These are phyloP conservation scores for Plantago major DNA, from an alignment of 257 asterid species.

Conservation along the genomic window DNA sequence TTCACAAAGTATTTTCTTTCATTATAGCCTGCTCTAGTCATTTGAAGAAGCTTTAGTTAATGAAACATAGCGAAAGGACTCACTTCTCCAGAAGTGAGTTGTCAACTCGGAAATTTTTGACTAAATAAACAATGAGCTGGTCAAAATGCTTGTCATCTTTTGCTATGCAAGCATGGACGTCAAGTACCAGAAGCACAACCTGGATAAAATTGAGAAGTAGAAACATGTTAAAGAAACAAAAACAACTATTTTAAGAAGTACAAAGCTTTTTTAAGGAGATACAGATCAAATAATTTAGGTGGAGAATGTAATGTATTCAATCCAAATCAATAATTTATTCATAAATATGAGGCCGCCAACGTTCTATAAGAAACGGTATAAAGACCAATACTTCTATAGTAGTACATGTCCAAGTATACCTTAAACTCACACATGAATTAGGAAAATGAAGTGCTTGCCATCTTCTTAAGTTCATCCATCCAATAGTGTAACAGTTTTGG, in stretches of 20 bases:
- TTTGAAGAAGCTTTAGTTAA: background rate
- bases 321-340: background rate
- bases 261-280: background rate
- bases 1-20: background rate
- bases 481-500: too few relatives aligned
- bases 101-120: slow-evolving; percentile 72
- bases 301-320: background rate
- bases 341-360: too few relatives aligned
- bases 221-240: slow-evolving; percentile 8
- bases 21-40: background rate
- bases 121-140: slow-evolving; percentile 67
- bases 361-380: too few relatives aligned
- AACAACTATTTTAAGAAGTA: slow-evolving; percentile 2
- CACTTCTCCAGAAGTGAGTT: slow-evolving; percentile 93
- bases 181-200: slow-evolving; percentile 97
- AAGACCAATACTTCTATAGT: too few relatives aligned
- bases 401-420: too few relatives aligned
- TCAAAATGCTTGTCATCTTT: slow-evolving; percentile 74
- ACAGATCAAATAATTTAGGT: background rate
- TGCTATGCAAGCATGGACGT: slow-evolving; percentile 98
- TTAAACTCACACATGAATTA: too few relatives aligned
- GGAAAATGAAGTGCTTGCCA: too few relatives aligned
- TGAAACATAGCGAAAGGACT: slow-evolving; percentile 20
- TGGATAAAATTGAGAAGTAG: slow-evolving; percentile 24
- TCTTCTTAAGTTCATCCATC: too few relatives aligned